Conservation (phyloP, 2,329 filamentous ascomycete species). For the Fusarium heterosporum region DNA sequence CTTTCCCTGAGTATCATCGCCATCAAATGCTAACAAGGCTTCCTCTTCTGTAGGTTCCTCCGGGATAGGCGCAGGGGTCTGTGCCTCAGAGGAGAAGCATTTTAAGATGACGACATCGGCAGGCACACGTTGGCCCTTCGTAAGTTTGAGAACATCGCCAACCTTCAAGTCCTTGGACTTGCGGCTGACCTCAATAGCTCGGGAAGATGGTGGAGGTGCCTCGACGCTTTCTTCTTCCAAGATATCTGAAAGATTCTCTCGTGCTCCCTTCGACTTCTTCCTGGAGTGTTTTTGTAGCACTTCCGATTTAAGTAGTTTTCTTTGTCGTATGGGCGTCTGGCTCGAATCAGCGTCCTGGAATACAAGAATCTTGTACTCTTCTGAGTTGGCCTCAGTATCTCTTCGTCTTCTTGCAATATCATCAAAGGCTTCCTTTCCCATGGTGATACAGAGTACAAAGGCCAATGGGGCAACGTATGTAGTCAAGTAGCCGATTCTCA, state of each 20-base stretch:
- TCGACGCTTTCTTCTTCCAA: slow-evolving; percentile 71
- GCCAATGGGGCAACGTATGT: slow-evolving; percentile 94
- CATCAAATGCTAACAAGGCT: slow-evolving; percentile 57
- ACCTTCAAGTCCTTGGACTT: slow-evolving; percentile 91
- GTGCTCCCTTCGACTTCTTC: slow-evolving; percentile 48
- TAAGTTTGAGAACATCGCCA: slow-evolving; percentile 92
- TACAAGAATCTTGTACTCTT: slow-evolving; percentile 82
- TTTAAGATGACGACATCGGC: slow-evolving; percentile 95
- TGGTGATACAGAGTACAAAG: slow-evolving; percentile 90
- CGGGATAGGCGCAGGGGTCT: slow-evolving; percentile 47
- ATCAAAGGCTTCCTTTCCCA: slow-evolving; percentile 95
- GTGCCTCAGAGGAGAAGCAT: slow-evolving; percentile 73
- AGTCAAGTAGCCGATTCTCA: slow-evolving; percentile 93
- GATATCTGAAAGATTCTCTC: slow-evolving; percentile 68
- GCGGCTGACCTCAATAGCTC: slow-evolving; percentile 75
- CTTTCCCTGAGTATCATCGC: slow-evolving; percentile 50
- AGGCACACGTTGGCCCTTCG: slow-evolving; percentile 91
- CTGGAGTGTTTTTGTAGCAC: slow-evolving; percentile 45
- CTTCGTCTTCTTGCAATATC: slow-evolving; percentile 87
- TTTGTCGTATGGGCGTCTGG: slow-evolving; percentile 55
- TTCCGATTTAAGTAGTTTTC: slow-evolving; percentile 59
- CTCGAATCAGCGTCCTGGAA: slow-evolving; percentile 70
- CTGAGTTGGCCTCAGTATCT: slow-evolving; percentile 94
- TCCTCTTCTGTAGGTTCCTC: slow-evolving; percentile 54
- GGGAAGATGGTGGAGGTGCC: slow-evolving; percentile 57